Evolutionary conservation across 192 early-diverging fungal genomes (phyloP), one percentile per base, ranked within the genome.

Genomic region (Gryganskiella cystojenkinii): DNA sequence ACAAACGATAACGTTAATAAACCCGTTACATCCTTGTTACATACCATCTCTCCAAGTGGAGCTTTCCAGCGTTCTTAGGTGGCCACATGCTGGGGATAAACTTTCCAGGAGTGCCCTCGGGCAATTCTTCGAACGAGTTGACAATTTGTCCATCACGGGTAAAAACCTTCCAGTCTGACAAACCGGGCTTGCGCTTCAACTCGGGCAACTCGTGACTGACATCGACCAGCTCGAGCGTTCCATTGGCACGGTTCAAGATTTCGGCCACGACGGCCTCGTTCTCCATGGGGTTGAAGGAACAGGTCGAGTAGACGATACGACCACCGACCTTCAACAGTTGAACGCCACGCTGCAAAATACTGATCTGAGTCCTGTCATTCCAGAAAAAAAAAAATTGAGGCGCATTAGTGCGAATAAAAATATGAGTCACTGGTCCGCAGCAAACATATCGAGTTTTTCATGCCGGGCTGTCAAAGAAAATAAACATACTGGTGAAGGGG

Each of bases 221-320:
- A 84, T 99, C 98, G 3, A 96, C 84, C 44, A 99, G 83, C 51
- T 86, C 80, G 56, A 99, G 73, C 0, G 95, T 88, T 35, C 93
- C 89, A 42, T 86, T 84, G 46, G 81, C 71, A 43, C 81, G 67
- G 64, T 82, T 87, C 72, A 99, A 81, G 14, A 93, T 87, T 50
- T 92, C 92, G 27, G 93, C 95, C 1, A 99, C 93, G 43, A 99
- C 96, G 7, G 96, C 95, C 82, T 99, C 96, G 70, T 98, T 97
- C 80, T 99, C 97, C 59, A 98, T 83, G 19, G 98, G 97, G 79
- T 99, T 99, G 79, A 99, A 92, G 33, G 96, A 95, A 85, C 98
- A 99, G 2, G 98, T 99, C 34, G 96, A 98, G 74, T 99, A 99
- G 0, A 99, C 98, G 59, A 99, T 84, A 34, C 95, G 87, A 2